A percentile compares a stretch with the other conserved stretches of the same genome.
These are phyloP conservation scores for Coemansia reversa DNA, from an alignment of 192 early-diverging fungal genomes.

Conservation along the genomic window DNA sequence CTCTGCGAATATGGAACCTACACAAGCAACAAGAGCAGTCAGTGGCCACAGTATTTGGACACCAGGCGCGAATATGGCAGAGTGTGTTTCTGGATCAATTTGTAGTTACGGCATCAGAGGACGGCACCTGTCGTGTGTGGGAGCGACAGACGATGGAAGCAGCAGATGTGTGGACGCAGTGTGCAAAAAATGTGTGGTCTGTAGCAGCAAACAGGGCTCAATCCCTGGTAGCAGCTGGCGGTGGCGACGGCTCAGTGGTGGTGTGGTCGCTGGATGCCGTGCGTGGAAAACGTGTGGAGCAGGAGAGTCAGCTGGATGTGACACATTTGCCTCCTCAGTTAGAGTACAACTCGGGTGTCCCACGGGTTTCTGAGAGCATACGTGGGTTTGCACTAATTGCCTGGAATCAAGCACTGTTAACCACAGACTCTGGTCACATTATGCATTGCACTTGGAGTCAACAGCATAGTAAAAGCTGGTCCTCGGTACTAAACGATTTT, in stretches of 20 bases:
- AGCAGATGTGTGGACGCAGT: slow-evolving; percentile 48
- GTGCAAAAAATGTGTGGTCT: slow-evolving; percentile 79
- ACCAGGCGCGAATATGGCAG: slow-evolving; percentile 79
- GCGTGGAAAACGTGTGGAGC: background rate
- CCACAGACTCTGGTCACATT: slow-evolving; percentile 53
- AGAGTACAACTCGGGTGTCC: background rate
- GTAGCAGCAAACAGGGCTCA: slow-evolving; percentile 59
- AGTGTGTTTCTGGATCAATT: slow-evolving; percentile 60
- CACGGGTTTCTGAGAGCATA: slow-evolving; percentile 28
- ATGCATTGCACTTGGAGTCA: background rate
- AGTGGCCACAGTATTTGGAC: slow-evolving; percentile 57
- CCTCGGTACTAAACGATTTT: background rate
- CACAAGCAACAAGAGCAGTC: slow-evolving; percentile 16
- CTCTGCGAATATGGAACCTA: slow-evolving; percentile 69
- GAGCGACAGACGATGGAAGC: background rate
- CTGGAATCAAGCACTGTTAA: slow-evolving; percentile 24
- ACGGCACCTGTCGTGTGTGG: slow-evolving; percentile 82
- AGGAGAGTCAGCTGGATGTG: background rate
- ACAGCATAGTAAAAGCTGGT: background rate
- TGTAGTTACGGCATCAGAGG: slow-evolving; percentile 73
- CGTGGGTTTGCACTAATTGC: slow-evolving; percentile 54
- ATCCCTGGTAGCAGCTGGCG: slow-evolving; percentile 67
- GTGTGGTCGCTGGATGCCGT: slow-evolving; percentile 60
- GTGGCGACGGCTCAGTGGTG: slow-evolving; percentile 76
- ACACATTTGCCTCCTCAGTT: slow-evolving; percentile 13